Evolutionary conservation across 331 rosid genomes (phyloP), one percentile per base, ranked within the genome.

Genomic region (Dryas integrifolia): DNA sequence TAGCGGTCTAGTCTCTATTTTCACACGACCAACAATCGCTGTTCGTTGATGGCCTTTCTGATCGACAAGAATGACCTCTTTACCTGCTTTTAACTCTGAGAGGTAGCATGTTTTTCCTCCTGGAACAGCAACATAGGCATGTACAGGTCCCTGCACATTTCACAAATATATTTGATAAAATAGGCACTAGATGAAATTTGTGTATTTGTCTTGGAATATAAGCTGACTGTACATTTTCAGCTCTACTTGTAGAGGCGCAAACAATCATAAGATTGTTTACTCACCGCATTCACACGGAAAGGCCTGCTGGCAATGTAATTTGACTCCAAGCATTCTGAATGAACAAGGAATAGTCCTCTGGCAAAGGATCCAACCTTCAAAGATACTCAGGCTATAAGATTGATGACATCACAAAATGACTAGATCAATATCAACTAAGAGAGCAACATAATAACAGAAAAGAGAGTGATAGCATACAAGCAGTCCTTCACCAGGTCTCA

Each of bases 401-500:
- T 11, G 9, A 38, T 26, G 13, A 46, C 48, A 74, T 64, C 12
- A 67, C n/a, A 14, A 69, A 38, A 68, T 26, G 2, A 76, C 56
- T 61, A 77, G 74, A 52, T 41, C 66, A 69, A 55, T 16, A 59
- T 48, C 38, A 74, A 15, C 47, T 26, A 45, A 40, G 10, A 1
- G 26, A 15, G 57, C 16, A 61, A 41, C 24, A 21, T 2, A 39
- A 16, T 16, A 8, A 35, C 30, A 9, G 48, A 67, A 52, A 51
- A 44, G 80, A 55, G 82, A 63, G 68, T 4, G 16, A 52, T 78
- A 24, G 72, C 82, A 55, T 83, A 91, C 98, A 15, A 94, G 86
- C 82, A 94, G 96, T 80, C 96, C 97, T 91, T 94, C 98, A 56
- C 98, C 95, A 0, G 95, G 96, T 73, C 79, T 89, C 96, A 91